These are phyloP conservation scores for Dioszegia crocea DNA, from an alignment of 768 basidiomycete genomes.

Conservation along the genomic window DNA sequence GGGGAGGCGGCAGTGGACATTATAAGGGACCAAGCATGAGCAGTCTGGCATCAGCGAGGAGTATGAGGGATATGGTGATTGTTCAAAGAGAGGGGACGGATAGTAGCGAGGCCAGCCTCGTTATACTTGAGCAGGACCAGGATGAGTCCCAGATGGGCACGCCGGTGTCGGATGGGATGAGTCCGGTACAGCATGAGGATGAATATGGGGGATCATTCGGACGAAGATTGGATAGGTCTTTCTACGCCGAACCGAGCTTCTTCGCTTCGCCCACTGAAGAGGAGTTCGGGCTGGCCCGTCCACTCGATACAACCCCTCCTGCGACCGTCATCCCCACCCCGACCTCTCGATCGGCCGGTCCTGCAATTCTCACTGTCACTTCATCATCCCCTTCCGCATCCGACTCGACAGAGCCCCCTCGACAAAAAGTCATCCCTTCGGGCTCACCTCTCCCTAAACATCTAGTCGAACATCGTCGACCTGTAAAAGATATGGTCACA, in stretches of 20 bases:
- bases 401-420: background rate
- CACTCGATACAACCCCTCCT: background rate
- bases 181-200: background rate
- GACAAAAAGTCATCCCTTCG: background rate
- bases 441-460: conserved; percentile 23
- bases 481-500: conserved; percentile 38
- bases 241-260: background rate
- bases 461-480: conserved; percentile 22
- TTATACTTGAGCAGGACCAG: background rate
- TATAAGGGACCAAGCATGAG: conserved; percentile 25
- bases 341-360: background rate
- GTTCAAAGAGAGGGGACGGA: conserved; percentile 28
- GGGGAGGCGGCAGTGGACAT: conserved; percentile 11
- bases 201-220: background rate
- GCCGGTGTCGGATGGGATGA: conserved; percentile 1
- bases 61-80: conserved; percentile 43
- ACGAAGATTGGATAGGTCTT: background rate
- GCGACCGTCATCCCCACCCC: background rate
- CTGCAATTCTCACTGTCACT: background rate
- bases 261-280: conserved; percentile 8
- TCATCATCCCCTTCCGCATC: background rate
- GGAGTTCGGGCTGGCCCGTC: background rate
- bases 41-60: conserved; percentile 25
- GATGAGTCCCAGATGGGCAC: conserved; percentile 1
- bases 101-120: conserved; percentile 4